Conservation (phyloP, 2,329 filamentous ascomycete species). For the Paecilomyces sp. region DNA sequence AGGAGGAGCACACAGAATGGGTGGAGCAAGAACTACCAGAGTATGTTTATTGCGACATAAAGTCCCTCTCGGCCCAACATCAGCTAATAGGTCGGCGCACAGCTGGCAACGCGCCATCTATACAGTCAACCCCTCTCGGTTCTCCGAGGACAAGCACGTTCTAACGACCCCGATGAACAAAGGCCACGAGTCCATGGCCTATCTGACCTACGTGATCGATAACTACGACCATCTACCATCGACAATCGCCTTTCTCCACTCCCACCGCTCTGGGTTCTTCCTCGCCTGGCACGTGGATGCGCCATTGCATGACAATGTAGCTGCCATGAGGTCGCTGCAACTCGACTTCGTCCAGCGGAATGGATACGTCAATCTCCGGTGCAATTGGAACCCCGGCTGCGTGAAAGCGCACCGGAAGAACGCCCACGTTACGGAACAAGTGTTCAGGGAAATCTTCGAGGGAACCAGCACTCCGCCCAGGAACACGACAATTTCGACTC, state of each 20-base stretch:
- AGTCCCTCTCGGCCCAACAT: not conserved
- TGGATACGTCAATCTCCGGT: constrained; percentile 57
- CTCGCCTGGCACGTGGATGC: constrained; percentile 53
- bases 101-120: constrained; percentile 43
- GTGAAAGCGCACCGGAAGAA: constrained; percentile 24
- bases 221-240: constrained; percentile 47
- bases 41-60: constrained; percentile 18
- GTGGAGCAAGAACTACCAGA: constrained; percentile 38
- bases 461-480: constrained; percentile 31
- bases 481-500: constrained; percentile 15
- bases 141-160: constrained; percentile 1
- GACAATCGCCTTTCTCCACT: constrained; percentile 50
- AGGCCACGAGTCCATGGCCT: constrained; percentile 47
- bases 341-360: constrained; percentile 44
- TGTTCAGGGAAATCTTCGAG: constrained; percentile 31
- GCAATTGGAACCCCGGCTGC: constrained; percentile 53
- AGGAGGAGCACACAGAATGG: constrained; percentile 40
- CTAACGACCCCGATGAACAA: constrained; percentile 43
- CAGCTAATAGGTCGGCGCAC: not conserved
- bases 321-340: constrained; percentile 43
- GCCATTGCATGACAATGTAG: constrained; percentile 49
- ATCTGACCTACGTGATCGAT: constrained; percentile 51
- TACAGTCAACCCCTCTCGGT: constrained; percentile 30
- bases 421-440: constrained; percentile 26
- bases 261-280: constrained; percentile 43